Evolutionary conservation across 2,329 filamentous ascomycete species (phyloP).

Genomic region (Pseudocercospora musae): DNA sequence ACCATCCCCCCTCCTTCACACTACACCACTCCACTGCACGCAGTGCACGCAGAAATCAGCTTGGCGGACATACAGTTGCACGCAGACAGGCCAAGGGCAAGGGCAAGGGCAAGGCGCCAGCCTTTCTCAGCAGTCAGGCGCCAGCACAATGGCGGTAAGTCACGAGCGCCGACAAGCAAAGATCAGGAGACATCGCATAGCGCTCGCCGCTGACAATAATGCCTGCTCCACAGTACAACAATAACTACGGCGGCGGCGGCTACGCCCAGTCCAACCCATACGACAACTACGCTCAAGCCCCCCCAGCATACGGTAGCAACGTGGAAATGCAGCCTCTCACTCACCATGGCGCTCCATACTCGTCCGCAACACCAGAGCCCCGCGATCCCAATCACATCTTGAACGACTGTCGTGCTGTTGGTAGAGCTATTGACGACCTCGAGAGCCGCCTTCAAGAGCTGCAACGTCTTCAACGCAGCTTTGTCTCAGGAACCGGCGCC

Average conservation of each 20-base stretch:
- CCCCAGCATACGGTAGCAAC: slow-evolving; percentile 30
- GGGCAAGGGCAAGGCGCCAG: too few relatives aligned
- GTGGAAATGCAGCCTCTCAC: slow-evolving; percentile 69
- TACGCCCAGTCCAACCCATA: slow-evolving; percentile 59
- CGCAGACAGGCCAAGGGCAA: too few relatives aligned
- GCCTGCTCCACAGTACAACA: slow-evolving; percentile 29
- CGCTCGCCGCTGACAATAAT: slow-evolving; percentile 20
- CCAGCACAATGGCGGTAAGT: slow-evolving; percentile 20
- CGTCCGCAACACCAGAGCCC: slow-evolving; percentile 26
- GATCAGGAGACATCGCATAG: background rate
- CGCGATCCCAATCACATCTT: slow-evolving; percentile 72
- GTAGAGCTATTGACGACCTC: slow-evolving; percentile 71
- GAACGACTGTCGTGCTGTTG: slow-evolving; percentile 79
- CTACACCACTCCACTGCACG: background rate
- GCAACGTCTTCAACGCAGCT: slow-evolving; percentile 65
- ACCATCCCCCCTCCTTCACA: background rate
- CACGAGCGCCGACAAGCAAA: background rate
- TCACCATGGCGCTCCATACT: slow-evolving; percentile 25
- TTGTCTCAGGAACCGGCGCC: slow-evolving; percentile 65
- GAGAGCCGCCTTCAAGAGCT: slow-evolving; percentile 70
- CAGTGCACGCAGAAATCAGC: background rate
- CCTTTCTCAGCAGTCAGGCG: slow-evolving; percentile 11
- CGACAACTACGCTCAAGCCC: slow-evolving; percentile 34
- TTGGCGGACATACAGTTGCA: background rate
- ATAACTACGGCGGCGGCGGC: slow-evolving; percentile 41